Evolutionary conservation across 2,329 filamentous ascomycete genomes (phyloP), one percentile per base, ranked within the genome.

Genomic region (Trichoderma breve): DNA sequence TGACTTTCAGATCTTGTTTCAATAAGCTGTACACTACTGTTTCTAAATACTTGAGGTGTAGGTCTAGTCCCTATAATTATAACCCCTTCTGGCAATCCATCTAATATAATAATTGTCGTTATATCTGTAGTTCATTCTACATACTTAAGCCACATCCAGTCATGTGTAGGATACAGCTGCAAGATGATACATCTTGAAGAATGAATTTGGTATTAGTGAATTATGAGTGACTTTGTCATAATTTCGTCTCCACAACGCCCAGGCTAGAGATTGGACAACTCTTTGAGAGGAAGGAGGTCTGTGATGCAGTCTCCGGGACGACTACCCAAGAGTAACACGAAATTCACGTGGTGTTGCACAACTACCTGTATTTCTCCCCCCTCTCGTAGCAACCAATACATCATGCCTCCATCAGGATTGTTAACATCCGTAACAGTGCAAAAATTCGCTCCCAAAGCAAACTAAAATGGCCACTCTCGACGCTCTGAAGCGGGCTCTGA

Each of bases 321-420:
- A 28, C 14, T 62, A 3, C 58, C 21, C 1, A 39, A 18, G 6
- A 34, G 55, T n/a, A 18, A n/a, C 26, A 60, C 53, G 24, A 8
- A 14, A 12, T 14, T 60, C 57, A 60, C 57, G 57, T 60, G 57
- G 18, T 14, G 57, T 60, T 60, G n/a, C 57, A 15, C 57, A 34
- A 24, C 18, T 60, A 34, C 30, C 1, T n/a, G 30, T 21, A 60
- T 24, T 24, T 34, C 30, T 60, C 12, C 28, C 55, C 57, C 30
- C 11, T 60, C 30, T 14, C 18, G 32, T 60, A 14, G n/a, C 57
- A n/a, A 34, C 32, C 18, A 15, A 32, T 60, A 34, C 18, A 60
- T 11, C 30, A 34, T 24, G n/a, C 57, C 30, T 21, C 28, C 57
- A 60, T 60, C 9, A 79, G 81, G 72, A 82, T 63, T 63, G 60